Base-by-base conservation (phyloP, 2,329 filamentous ascomycete species). In the Aureobasidium leucospermi region DNA sequence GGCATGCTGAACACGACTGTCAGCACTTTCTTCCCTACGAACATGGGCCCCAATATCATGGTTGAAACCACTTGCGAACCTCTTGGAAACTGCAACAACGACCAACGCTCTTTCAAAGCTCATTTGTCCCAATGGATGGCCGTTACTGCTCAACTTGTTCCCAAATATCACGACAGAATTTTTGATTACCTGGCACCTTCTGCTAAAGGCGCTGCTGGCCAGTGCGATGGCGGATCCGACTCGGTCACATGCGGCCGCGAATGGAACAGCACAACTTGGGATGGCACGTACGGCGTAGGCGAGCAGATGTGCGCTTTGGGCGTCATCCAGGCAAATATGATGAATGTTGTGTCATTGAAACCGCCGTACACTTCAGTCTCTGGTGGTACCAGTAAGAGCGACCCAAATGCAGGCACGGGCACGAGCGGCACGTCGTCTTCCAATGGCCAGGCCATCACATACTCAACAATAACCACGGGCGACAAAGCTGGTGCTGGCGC, bases 61-160 rank as follows among this genome's bases (percentile, higher is more conserved):
- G 83, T 76, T 59, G 89, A 93, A 71, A 73, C 82, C 2, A 77
- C 84, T 11, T 93, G 89, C 73, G 87, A 90, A 65, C 74, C 78
- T 2, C 73, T 68, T 2, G 69, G 71, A 23, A 79, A 74, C 19
- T 93, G 89, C 76, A 85, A 85, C 60, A 78, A 81, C 49, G 89
- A 93, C 66, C 88, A 90, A 78, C 73, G 83, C 61, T 83, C 83
- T 1, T 91, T 87, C 80, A 89, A 89, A 72, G 86, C 86, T 41
- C 85, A 86, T 60, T 76, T 89, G 16, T 79, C 84, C 3, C 74
- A 74, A 60, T 76, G 71, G 69, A 74, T 76, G 69, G 74, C 71
- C 52, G 71, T 72, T 46, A 74, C 73, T 16, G 70, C 70, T 39
- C 68, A 74, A 57, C 66, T 75, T 31, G 74, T 73, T 1, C 73